Evolutionary conservation across 2,329 filamentous ascomycete genomes (phyloP), one percentile per base, ranked within the genome.

Genomic region (Sclerotinia minor): DNA sequence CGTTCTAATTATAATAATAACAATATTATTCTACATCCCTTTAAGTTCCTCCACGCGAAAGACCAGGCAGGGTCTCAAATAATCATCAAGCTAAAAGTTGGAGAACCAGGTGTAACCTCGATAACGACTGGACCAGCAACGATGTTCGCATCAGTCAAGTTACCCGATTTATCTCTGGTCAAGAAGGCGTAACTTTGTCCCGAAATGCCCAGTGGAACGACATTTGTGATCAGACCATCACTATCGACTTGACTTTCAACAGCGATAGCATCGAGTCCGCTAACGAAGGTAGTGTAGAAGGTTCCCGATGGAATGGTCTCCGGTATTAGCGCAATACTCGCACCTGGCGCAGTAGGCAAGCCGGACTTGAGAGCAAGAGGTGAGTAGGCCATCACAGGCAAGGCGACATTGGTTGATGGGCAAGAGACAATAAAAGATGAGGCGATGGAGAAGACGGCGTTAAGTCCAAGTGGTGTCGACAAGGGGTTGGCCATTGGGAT

Each of bases 361-460:
- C 71, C 74, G 2, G 73, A 70, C 3, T 72, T 73, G 13, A 78
- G 71, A 15, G 75, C 73, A 4, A 89, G 78, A 17, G 75, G 70
- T 6, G 86, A 85, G 78, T 89, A 89, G 0, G 85, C 83, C 78
- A 83, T 86, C 75, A 91, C 83, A 2, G 87, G 86, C 1, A 90
- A 80, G 1, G 79, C 71, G 0, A 81, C 78, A 75, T 88, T 88
- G 72, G 77, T 79, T 8, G 78, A 70, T 1, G 88, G 86, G 77
- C 87, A 90, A 2, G 78, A 77, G 6, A 76, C 80, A 75, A 90
- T 88, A 78, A 89, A 90, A 53, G 80, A 80, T 0, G 85, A 81
- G 0, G 88, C 88, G 24, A 91, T 83, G 2, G 86, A 87, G 80
- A 83, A 89, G 58, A 90, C 86, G 69, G 84, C 80, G 75, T 88